Evolutionary conservation across 768 basidiomycete species (phyloP), one percentile per base, ranked within the genome.

Genomic region (Agrocybe pediades): DNA sequence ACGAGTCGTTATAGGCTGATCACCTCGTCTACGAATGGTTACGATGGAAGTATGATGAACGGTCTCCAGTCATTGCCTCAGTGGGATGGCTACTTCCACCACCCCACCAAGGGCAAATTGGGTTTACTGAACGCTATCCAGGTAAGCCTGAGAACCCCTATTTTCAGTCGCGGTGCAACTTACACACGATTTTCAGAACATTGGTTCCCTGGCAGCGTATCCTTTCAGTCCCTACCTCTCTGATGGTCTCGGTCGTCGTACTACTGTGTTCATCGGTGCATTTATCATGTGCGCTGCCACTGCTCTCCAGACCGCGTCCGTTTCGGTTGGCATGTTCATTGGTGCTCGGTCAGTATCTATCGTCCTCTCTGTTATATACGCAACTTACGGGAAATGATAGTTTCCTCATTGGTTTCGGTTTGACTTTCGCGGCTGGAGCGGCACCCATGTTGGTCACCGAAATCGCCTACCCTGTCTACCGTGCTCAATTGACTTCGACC

Each of bases 361-460:
- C 15, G 26, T 40, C 9, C 41, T 23, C 23, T 8, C 16, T 17
- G 27, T 17, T 5, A 50, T 13, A 39, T 15, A 20, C 15, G 25
- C 20, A 39, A 19, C 49, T 58, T 26, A 52, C 52, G 23, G 54
- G 9, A 24, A 23, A 11, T 21, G 24, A 16, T 46, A 81, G 80
- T 62, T 87, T 88, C 76, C 72, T 87, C 49, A 86, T 89, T 51
- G 89, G 89, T 46, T 88, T 90, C 65, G 88, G 89, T 58, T 75
- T 89, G 39, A 85, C 86, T 2, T 88, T 89, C 59, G 86, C 87
- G 53, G 82, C 82, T 21, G 86, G 84, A 62, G 84, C 90, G 47
- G 90, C 92, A 9, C 91, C 92, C 9, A 81, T 93, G 77, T 71
- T 94, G 72, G 84, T 94, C 50, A 87, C 90, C 45, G 92, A 95